Base-by-base conservation (phyloP, 2,329 filamentous ascomycete species). In the Pseudocercospora ulei region DNA sequence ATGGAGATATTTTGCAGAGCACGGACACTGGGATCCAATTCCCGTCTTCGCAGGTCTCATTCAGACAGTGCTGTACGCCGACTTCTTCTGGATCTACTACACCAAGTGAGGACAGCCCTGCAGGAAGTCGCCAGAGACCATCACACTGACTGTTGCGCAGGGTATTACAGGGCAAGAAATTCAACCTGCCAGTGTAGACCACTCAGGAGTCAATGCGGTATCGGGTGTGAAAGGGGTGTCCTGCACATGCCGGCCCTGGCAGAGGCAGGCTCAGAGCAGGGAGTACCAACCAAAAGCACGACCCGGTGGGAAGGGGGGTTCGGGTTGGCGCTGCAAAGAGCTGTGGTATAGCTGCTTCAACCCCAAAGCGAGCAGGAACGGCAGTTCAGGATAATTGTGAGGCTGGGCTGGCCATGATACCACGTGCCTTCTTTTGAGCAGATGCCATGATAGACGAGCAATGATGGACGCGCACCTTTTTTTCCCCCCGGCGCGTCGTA, bases 81-180 rank as follows among this genome's bases (percentile, higher is more conserved):
- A 98, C 68, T 98, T 98, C 70, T 98, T 98, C 75, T 98, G 87
- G 73, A 88, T 98, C 57, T 98, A 98, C 70, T 98, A 95, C 68
- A 94, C 81, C 44, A 96, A 95, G 78, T 80, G 61, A 62, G 73
- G 65, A 28, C 30, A 11, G 22, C 4, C 12, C 17, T n/a, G 30
- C 17, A 14, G 7, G 12, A 8, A 5, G 2, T 2, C 4, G 24
- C 24, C 16, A 9, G 14, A n/a, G n/a, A 6, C 12, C 23, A 19
- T n/a, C 22, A 25, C 11, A 9, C 23, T 47, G 25, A 49, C 35
- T 19, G 35, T 17, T 17, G 13, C 33, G 7, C 26, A 70, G 67
- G 60, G 67, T 71, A 35, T 52, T 71, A 28, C 68, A 71, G 56
- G 68, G 68, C 49, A 69, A 69, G 60, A 70, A 66, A 47, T 71